Conservation (phyloP, 1,139 yeast genomes). For the Saccharomyces hybrid region DNA sequence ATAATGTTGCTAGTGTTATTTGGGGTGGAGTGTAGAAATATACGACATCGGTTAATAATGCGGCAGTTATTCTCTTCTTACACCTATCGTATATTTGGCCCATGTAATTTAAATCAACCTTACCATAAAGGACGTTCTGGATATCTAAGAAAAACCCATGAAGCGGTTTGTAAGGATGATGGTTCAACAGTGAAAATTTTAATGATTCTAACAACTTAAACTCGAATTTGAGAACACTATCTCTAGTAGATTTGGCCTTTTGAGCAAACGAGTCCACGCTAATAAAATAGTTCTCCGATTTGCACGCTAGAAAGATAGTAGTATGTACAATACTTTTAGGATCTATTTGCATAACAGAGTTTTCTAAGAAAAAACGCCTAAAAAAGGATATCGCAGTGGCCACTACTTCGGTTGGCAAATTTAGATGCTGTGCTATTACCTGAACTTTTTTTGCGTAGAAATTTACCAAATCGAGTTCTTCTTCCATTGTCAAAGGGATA, state of each 20-base stretch:
- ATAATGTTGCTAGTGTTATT: slow-evolving; percentile 80
- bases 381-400: slow-evolving; percentile 85
- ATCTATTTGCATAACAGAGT: slow-evolving; percentile 78
- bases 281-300: slow-evolving; percentile 83
- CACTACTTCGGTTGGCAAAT: slow-evolving; percentile 55
- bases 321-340: slow-evolving; percentile 81
- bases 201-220: slow-evolving; percentile 66
- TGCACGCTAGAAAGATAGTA: slow-evolving; percentile 84
- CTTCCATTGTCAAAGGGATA: slow-evolving; percentile 51
- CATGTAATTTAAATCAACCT: slow-evolving; percentile 31
- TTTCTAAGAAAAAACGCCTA: slow-evolving; percentile 67
- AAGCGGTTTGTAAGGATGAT: slow-evolving; percentile 79
- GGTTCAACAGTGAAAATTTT: slow-evolving; percentile 72
- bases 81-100: slow-evolving; percentile 59
- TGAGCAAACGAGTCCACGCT: slow-evolving; percentile 75
- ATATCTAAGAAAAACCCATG: slow-evolving; percentile 90
- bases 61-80: slow-evolving; percentile 52
- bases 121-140: slow-evolving; percentile 51
- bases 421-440: slow-evolving; percentile 48
- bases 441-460: slow-evolving; percentile 68
- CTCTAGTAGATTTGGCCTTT: slow-evolving; percentile 54
- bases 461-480: slow-evolving; percentile 58
- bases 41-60: slow-evolving; percentile 63
- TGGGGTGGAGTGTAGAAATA: slow-evolving; percentile 90
- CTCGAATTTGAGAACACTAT: slow-evolving; percentile 69